Conservation (phyloP, 1,284 basidiomycete species). For the Ustilago tritici region DNA sequence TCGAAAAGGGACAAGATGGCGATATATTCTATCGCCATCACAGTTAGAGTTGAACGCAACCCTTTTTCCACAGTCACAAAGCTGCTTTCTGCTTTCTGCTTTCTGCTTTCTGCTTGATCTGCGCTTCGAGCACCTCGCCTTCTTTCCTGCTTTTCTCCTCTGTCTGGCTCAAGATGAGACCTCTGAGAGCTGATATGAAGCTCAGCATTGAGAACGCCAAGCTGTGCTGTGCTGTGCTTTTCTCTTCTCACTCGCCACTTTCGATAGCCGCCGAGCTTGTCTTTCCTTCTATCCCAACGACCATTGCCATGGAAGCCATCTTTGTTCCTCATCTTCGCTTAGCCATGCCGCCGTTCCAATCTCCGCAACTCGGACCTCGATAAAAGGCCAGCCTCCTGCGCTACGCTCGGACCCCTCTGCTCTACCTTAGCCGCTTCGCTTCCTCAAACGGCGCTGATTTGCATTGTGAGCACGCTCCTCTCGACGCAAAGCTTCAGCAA, state of each 20-base stretch:
- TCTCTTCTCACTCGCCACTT: no score
- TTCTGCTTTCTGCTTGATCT: neutral
- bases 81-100: no score
- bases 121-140: neutral
- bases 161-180: neutral
- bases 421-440: neutral
- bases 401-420: slow-evolving; percentile 13
- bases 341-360: neutral
- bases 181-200: neutral
- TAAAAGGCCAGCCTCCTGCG: neutral
- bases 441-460: neutral
- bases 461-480: slow-evolving; percentile 20
- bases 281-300: neutral
- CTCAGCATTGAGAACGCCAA: no score
- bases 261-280: neutral
- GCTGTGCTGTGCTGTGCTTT: no score
- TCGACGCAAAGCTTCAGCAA: neutral
- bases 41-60: neutral
- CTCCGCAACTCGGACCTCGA: neutral
- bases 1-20: no score
- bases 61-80: neutral
- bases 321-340: neutral
- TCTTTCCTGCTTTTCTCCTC: neutral
- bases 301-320: neutral
- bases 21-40: neutral